Conservation (phyloP, 768 basidiomycete species). For the Phylloporus sp. region DNA sequence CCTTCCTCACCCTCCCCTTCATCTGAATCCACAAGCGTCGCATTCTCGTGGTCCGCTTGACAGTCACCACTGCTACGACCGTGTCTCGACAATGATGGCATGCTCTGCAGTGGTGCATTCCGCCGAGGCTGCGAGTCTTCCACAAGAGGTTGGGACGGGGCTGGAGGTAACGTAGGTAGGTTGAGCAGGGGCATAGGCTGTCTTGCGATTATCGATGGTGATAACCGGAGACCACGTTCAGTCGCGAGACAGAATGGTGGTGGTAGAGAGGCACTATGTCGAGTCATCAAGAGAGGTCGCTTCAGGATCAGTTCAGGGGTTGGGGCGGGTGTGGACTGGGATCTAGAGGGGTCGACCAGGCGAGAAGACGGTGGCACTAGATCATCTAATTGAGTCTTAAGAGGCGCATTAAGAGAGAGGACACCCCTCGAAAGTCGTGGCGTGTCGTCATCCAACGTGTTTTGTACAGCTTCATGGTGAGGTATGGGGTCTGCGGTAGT, state of each 20-base stretch:
- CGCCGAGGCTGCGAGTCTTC: constrained; percentile 11
- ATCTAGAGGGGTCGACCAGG: background rate
- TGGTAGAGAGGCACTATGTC: constrained; percentile 13
- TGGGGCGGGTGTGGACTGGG: background rate
- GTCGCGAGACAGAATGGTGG: constrained; percentile 24
- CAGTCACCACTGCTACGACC: constrained; percentile 27
- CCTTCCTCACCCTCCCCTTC: constrained; percentile 34
- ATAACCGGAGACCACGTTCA: constrained; percentile 39
- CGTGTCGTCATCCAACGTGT: constrained; percentile 10
- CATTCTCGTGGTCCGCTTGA: constrained; percentile 20
- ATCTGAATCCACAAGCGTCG: constrained; percentile 27
- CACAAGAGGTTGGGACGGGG: constrained; percentile 22
- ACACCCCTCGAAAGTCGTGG: constrained; percentile 11
- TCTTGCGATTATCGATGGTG: constrained; percentile 44
- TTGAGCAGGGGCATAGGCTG: constrained; percentile 46
- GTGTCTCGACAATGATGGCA: constrained; percentile 51
- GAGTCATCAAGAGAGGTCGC: constrained; percentile 7
- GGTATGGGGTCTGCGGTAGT: background rate
- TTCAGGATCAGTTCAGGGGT: constrained; percentile 2
- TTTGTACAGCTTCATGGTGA: constrained; percentile 6
- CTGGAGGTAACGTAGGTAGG: constrained; percentile 44
- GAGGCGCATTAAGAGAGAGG: constrained; percentile 9
- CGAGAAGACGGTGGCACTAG: constrained; percentile 1
- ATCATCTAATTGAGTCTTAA: constrained; percentile 3
- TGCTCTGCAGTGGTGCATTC: constrained; percentile 40